A percentile compares a stretch with the other conserved stretches of the same genome.
phyloP scores from a whole-genome alignment of 1,139 yeast species.

The Saccharomyces hybrid region DNA sequence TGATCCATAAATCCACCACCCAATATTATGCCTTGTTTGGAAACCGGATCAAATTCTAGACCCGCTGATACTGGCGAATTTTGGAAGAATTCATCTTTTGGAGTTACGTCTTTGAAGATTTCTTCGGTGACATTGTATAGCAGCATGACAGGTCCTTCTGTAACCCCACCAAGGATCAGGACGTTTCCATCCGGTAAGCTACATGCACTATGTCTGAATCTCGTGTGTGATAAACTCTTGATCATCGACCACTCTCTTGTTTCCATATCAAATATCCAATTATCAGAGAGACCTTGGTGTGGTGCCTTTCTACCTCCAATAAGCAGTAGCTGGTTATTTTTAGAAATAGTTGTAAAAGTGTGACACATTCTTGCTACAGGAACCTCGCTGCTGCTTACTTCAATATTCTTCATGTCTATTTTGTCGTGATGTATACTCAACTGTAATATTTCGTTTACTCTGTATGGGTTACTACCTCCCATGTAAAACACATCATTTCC shows the following conservation, averaged over 20 bases:
- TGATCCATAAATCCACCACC: slow-evolving; percentile 23
- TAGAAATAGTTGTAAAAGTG: slow-evolving; percentile 36
- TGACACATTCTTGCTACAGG: slow-evolving; percentile 54
- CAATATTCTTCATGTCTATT: slow-evolving; percentile 6
- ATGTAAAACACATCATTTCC: slow-evolving; percentile 17
- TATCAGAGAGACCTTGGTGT: slow-evolving; percentile 37
- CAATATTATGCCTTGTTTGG: slow-evolving; percentile 11
- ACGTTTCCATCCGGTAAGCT: slow-evolving; percentile 33
- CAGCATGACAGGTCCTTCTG: slow-evolving; percentile 25
- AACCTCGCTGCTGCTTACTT: slow-evolving; percentile 6
- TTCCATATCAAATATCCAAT: slow-evolving; percentile 31
- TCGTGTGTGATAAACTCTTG: slow-evolving; percentile 37
- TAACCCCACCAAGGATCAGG: slow-evolving; percentile 49
- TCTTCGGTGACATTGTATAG: slow-evolving; percentile 6
- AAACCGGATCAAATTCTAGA: slow-evolving; percentile 14
- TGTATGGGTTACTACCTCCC: slow-evolving; percentile 39
- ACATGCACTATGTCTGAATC: slow-evolving; percentile 52
- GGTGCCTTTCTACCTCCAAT: slow-evolving; percentile 71
- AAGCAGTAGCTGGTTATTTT: slow-evolving; percentile 33
- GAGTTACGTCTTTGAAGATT: not conserved
- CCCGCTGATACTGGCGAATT: slow-evolving; percentile 7
- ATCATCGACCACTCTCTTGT: slow-evolving; percentile 34
- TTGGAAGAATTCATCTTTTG: slow-evolving; percentile 1
- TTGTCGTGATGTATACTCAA: slow-evolving; percentile 13
- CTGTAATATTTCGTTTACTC: slow-evolving; percentile 15